Evolutionary conservation across 805 yeast genomes (phyloP).

Genomic region (Metschnikowia cerradonensis): DNA sequence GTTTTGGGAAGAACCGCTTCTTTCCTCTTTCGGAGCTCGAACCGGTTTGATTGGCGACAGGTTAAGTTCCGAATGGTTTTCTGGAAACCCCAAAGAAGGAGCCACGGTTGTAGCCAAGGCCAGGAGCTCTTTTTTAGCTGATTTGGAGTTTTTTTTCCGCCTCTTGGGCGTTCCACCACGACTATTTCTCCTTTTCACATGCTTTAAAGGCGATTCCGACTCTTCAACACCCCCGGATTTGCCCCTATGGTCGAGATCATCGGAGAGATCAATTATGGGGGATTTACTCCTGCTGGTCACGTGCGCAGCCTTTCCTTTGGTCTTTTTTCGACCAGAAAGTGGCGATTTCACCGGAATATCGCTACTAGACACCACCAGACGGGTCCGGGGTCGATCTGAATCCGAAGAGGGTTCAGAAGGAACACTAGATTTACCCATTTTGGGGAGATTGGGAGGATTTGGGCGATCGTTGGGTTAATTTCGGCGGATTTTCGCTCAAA

Average conservation of each 20-base stretch:
- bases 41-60: constrained; percentile 16
- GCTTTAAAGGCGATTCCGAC: constrained; percentile 9
- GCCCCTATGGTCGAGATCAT: constrained; percentile 4
- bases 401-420: not conserved
- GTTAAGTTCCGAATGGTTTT: constrained; percentile 5
- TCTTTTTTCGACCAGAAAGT: not conserved
- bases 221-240: not conserved
- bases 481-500: too few species aligned
- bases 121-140: not conserved
- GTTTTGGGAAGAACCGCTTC: not conserved
- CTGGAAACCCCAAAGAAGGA: not conserved
- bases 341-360: not conserved
- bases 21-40: not conserved
- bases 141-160: not conserved
- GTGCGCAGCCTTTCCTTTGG: constrained; percentile 4
- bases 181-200: not conserved
- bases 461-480: too few species aligned
- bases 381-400: constrained; percentile 13
- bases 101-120: not conserved
- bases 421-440: not conserved
- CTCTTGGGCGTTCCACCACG: not conserved
- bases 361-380: constrained; percentile 8
- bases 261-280: constrained; percentile 17
- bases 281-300: constrained; percentile 4
- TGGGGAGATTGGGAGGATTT: too few species aligned